phyloP scores from a whole-genome alignment of 352 stramenopile genomes.

The Globisporangium cystogenes region DNA sequence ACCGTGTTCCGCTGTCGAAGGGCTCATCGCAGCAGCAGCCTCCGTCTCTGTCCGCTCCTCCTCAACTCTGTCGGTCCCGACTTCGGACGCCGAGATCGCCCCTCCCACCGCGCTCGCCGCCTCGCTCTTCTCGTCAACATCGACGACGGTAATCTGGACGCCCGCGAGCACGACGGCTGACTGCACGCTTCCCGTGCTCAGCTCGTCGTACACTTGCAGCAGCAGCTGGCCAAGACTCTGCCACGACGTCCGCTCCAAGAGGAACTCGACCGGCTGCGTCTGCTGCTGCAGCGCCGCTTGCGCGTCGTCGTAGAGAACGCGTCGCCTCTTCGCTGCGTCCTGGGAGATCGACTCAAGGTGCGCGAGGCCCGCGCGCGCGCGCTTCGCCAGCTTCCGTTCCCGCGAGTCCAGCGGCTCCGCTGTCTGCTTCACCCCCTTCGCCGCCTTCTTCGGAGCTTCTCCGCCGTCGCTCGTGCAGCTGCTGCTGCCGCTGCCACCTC shows the following conservation, averaged over 20 bases:
- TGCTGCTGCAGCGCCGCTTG: conserved; percentile 12
- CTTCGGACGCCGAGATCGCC: neutral
- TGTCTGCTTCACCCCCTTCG: neutral
- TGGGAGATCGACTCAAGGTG: conserved; percentile 5
- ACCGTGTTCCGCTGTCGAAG: neutral
- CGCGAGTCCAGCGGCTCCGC: neutral
- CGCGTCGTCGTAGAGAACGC: conserved; percentile 16
- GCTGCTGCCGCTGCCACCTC: neutral
- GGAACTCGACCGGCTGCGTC: conserved; percentile 24
- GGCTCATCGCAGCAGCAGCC: neutral
- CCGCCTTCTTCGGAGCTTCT: neutral
- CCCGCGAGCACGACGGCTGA: conserved; percentile 13
- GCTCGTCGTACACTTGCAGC: conserved; percentile 59
- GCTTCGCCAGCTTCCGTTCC: conserved; percentile 12
- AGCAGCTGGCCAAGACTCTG: conserved; percentile 46
- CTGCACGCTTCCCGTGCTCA: conserved; percentile 19
- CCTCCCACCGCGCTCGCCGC: neutral
- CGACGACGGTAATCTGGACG: conserved; percentile 21
- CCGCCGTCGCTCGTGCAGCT: too few species aligned
- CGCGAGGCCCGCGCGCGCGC: conserved; percentile 6
- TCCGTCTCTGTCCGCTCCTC: neutral
- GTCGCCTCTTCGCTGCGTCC: conserved; percentile 24
- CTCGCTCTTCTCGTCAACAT: conserved; percentile 5
- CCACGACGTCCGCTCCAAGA: conserved; percentile 44
- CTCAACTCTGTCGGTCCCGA: neutral